Conservation (phyloP, 2,329 filamentous ascomycete species). For the Myriosclerotinia duriaeana region DNA sequence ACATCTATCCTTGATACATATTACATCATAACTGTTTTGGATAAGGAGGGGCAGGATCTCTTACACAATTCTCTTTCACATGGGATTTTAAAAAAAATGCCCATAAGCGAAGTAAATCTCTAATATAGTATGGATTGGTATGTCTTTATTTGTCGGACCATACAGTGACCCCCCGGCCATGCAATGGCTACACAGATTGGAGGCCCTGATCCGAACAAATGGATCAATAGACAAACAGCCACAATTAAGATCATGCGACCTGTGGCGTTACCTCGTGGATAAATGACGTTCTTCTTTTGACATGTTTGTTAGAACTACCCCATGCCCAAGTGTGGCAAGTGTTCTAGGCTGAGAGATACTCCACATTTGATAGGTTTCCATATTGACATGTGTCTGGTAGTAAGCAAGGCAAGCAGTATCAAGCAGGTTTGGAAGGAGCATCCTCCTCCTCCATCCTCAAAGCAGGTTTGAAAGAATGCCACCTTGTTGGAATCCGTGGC, state of each 20-base stretch:
- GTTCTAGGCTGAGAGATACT: not conserved
- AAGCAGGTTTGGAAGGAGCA: conserved; percentile 5
- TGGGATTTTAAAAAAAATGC: conserved; percentile 12
- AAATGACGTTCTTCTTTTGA: conserved; percentile 6
- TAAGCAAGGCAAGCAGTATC: not conserved
- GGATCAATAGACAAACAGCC: conserved; percentile 9
- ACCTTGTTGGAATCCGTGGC: not conserved
- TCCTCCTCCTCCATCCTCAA: not conserved
- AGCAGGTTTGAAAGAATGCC: conserved; percentile 1
- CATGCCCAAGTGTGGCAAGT: conserved; percentile 4
- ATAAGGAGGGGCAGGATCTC: not conserved
- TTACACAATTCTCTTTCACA: not conserved
- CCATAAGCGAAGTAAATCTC: not conserved
- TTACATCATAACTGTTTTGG: conserved; percentile 9
- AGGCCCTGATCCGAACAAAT: not conserved
- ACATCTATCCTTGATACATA: conserved; percentile 1
- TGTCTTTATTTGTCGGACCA: not conserved
- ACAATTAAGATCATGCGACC: conserved; percentile 9
- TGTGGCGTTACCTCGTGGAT: not conserved
- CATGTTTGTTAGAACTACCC: not conserved
- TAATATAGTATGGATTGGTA: not conserved
- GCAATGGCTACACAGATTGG: not conserved
- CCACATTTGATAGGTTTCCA: not conserved
- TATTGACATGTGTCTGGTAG: not conserved
- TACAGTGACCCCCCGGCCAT: not conserved